Conservation (phyloP, 2,329 filamentous ascomycete species). For the Epichloe coenophiala region DNA sequence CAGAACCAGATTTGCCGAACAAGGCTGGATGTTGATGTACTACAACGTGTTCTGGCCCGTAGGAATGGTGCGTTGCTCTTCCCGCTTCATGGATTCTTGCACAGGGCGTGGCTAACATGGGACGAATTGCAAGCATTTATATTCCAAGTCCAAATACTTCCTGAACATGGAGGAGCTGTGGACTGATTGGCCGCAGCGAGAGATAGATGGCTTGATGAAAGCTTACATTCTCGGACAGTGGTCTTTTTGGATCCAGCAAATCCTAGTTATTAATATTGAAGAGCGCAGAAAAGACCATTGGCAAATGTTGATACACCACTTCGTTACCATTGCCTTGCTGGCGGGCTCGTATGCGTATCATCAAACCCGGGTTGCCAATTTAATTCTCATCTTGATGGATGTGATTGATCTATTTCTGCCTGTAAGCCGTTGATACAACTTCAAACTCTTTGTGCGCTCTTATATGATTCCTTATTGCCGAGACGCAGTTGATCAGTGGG, state of each 20-base stretch:
- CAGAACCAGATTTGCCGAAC: constrained; percentile 75
- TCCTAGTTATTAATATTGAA: constrained; percentile 89
- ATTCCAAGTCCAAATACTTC: constrained; percentile 65
- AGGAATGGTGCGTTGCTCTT: constrained; percentile 54
- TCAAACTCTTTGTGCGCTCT: neutral
- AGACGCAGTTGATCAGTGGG: no score
- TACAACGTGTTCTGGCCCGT: constrained; percentile 68
- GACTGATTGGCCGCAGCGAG: constrained; percentile 70
- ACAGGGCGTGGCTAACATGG: neutral
- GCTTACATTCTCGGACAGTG: constrained; percentile 83
- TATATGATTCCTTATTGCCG: neutral
- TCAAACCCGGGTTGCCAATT: constrained; percentile 73
- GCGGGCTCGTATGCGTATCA: constrained; percentile 75
- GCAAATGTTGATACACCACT: constrained; percentile 92
- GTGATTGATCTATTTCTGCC: constrained; percentile 80
- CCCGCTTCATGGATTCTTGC: neutral
- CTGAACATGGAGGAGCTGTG: constrained; percentile 67
- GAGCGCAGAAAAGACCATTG: constrained; percentile 86
- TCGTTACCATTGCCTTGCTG: constrained; percentile 75
- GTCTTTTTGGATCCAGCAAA: constrained; percentile 88
- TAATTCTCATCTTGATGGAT: constrained; percentile 88
- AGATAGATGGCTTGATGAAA: constrained; percentile 64
- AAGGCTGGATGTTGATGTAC: constrained; percentile 81
- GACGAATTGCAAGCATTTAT: constrained; percentile 50
- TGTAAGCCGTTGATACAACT: constrained; percentile 30